phyloP scores from a whole-genome alignment of 2,329 filamentous ascomycete species.

The Dactylellina sp. region DNA sequence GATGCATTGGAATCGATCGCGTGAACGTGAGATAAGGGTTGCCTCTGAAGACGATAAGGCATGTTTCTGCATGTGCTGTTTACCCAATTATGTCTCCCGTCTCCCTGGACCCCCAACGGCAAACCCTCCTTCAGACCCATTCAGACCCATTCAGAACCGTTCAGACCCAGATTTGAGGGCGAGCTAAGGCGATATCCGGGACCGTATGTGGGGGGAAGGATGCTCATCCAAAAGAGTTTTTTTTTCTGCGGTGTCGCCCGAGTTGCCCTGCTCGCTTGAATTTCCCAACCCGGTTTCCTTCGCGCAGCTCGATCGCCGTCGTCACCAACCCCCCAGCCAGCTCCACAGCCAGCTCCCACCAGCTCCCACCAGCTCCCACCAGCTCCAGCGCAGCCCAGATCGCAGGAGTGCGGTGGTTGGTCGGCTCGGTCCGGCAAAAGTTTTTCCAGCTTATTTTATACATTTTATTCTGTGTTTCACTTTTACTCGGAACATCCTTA shows the following conservation, averaged over 20 bases:
- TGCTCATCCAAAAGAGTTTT: not conserved
- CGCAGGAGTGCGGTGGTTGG: constrained; percentile 35
- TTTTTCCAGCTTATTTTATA: not conserved
- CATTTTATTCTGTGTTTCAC: too few species aligned
- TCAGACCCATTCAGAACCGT: too few species aligned
- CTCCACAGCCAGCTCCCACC: too few species aligned
- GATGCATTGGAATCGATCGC: constrained; percentile 36
- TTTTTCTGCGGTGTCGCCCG: constrained; percentile 23
- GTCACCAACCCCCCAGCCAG: too few species aligned
- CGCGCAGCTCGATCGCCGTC: constrained; percentile 14
- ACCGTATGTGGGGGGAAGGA: constrained; percentile 27
- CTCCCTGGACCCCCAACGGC: constrained; percentile 26
- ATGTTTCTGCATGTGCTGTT: constrained; percentile 2
- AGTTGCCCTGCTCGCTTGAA: constrained; percentile 19
- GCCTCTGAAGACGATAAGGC: constrained; percentile 35
- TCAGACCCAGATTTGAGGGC: constrained; percentile 12
- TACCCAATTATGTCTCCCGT: constrained; percentile 1
- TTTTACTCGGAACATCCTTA: too few species aligned
- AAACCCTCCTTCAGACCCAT: constrained; percentile 2
- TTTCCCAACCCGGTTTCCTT: not conserved
- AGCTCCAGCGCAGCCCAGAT: not conserved
- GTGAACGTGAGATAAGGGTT: constrained; percentile 53
- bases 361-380: too few species aligned
- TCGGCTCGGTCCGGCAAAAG: constrained; percentile 18
- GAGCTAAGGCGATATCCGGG: constrained; percentile 49